Base-by-base conservation (phyloP, 352 stramenopile genomes). In the Globisporangium ultimum region DNA sequence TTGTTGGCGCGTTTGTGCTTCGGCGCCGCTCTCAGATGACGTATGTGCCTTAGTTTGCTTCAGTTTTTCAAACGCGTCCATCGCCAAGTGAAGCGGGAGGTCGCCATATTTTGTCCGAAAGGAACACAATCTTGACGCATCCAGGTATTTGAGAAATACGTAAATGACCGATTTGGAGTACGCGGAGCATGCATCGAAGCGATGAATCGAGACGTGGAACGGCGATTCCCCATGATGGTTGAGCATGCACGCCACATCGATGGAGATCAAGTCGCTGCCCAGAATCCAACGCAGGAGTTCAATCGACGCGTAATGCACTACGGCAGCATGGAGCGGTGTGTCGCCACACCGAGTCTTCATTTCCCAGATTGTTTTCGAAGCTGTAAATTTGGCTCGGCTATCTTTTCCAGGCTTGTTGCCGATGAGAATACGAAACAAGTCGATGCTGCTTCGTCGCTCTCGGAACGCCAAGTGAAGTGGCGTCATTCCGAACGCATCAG, bases 391-490 rank as follows among this genome's bases (percentile, higher is more conserved):
- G 13, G 40, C 12, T 45, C n/a, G 20, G 11, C 7, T 22, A 0
- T 22, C 47, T 52, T 52, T 22, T 52, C 24, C 10, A 2, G 6
- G 21, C 13, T 64, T 56, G 28, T 5, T 48, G 14, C 21, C 8
- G 13, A 36, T 22, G 15, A 88, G 61, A 1, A 85, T 47, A 13
- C 61, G 12, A 0, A 82, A 5, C 17, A 87, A 9, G 18, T 66
- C 49, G 0, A 69, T 15, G 14, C 21, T 64, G 0, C 60, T 55
- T 13, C 69, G 66, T 17, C 67, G 61, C 42, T 82, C 74, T 9
- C 76, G 79, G 9, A 88, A 71, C 10, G 72, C 78, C 2, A 89
- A 60, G 51, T 91, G 82, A 40, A 89, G 49, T 13, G 82, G 82
- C 12, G 76, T 88, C 61, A 87, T 82, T 8, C 76, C 79, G 53